These are phyloP conservation scores for Vachellia collinsii DNA, from an alignment of 306 rosid genomes.

Conservation along the genomic window DNA sequence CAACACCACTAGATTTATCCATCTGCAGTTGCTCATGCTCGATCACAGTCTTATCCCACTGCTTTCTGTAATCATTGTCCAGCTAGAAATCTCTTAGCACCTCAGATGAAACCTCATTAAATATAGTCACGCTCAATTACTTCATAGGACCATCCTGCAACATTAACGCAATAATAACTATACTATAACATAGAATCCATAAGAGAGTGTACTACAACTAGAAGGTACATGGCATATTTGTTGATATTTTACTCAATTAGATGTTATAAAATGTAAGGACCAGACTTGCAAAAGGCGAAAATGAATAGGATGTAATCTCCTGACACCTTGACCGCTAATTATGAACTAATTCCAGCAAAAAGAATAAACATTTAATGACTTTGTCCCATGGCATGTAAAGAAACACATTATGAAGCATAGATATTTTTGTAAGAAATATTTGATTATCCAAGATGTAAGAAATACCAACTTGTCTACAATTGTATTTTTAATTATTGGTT, in stretches of 20 bases:
- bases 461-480: no score
- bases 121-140: no score
- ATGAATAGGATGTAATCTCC: slow-evolving; percentile 13
- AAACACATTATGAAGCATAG: no score
- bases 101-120: no score
- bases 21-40: no score
- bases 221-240: background rate
- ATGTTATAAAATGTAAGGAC: slow-evolving; percentile 21
- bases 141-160: slow-evolving; percentile 83
- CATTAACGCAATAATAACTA: slow-evolving; percentile 42
- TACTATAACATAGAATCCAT: background rate
- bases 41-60: no score
- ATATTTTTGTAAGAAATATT: no score
- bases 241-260: slow-evolving; percentile 23
- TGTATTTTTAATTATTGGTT: no score
- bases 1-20: no score
- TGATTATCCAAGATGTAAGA: no score
- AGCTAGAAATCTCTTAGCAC: no score
- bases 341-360: slow-evolving; percentile 6
- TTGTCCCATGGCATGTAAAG: slow-evolving; percentile 1
- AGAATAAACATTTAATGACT: slow-evolving; percentile 19
- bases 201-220: background rate
- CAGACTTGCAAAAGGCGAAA: slow-evolving; percentile 18
- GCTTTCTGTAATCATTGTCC: no score
- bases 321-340: slow-evolving; percentile 1